Percentiles rank a stretch among this genome's conserved stretches.
Conservation (phyloP, 2,329 filamentous ascomycete genomes). For the Aspergillus pseudoterreus region DNA sequence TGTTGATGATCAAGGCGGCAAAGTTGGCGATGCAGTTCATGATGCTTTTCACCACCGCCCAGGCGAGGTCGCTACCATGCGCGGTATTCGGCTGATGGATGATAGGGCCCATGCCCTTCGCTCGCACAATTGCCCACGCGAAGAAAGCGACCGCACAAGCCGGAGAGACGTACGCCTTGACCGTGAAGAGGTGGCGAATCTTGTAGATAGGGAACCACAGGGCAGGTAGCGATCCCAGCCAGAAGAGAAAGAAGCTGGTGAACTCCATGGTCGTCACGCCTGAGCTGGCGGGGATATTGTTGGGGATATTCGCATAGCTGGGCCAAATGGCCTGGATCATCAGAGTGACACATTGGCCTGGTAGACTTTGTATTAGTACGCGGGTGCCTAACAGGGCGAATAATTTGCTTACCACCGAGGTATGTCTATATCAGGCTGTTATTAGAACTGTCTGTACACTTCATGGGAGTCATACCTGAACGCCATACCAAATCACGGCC, state of each 20-base stretch:
- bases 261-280: slow-evolving; percentile 74
- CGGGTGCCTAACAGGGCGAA: not conserved
- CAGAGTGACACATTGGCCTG: slow-evolving; percentile 73
- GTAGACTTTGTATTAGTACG: not conserved
- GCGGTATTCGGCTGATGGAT: slow-evolving; percentile 63
- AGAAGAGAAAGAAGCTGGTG: slow-evolving; percentile 82
- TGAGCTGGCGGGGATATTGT: slow-evolving; percentile 60
- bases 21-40: slow-evolving; percentile 92
- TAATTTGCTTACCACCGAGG: slow-evolving; percentile 59
- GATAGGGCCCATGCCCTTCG: slow-evolving; percentile 79
- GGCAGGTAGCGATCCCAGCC: slow-evolving; percentile 73
- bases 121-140: slow-evolving; percentile 78
- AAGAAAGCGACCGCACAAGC: slow-evolving; percentile 80
- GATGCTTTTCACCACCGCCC: slow-evolving; percentile 79
- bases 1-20: slow-evolving; percentile 75
- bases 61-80: slow-evolving; percentile 67
- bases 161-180: slow-evolving; percentile 82
- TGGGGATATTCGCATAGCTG: slow-evolving; percentile 57
- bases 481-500: slow-evolving; percentile 84
- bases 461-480: slow-evolving; percentile 32
- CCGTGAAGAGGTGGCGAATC: slow-evolving; percentile 84
- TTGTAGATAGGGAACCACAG: slow-evolving; percentile 89
- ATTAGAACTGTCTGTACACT: not conserved
- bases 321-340: slow-evolving; percentile 86
- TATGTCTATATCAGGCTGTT: slow-evolving; percentile 43